A percentile compares a stretch with the other conserved stretches of the same genome.
Conservation (phyloP, 371 early-diverging fungal species). For the Rhizopus delemar region DNA sequence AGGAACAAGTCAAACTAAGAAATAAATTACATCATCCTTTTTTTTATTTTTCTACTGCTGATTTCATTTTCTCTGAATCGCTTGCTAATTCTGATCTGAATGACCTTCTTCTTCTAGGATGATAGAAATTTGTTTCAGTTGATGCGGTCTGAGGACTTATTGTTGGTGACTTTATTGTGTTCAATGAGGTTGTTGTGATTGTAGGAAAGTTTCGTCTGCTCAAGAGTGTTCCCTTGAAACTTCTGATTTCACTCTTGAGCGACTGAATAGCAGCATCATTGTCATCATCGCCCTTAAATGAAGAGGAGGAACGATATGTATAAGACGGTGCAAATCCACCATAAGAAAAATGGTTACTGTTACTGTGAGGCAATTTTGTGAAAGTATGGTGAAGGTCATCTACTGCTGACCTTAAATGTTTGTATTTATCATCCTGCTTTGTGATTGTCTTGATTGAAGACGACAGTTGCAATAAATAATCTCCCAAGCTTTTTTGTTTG, state of each 20-base stretch:
- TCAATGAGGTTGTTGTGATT: not conserved
- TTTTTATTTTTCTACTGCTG: too few species aligned
- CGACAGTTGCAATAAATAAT: not conserved
- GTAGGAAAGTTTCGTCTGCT: constrained; percentile 36
- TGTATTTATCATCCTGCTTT: not conserved
- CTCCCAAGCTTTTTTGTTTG: not conserved
- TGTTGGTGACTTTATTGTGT: not conserved
- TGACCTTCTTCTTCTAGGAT: constrained; percentile 18
- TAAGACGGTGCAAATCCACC: constrained; percentile 13
- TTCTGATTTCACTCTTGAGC: constrained; percentile 35
- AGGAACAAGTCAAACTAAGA: too few species aligned
- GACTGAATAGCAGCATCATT: constrained; percentile 15
- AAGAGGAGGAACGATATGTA: constrained; percentile 5
- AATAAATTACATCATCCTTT: too few species aligned
- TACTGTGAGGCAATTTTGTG: not conserved
- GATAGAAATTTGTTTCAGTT: constrained; percentile 2
- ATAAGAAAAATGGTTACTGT: not conserved
- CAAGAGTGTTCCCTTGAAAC: constrained; percentile 29
- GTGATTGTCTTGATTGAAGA: not conserved
- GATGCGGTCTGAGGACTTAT: constrained; percentile 2
- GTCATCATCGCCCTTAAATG: not conserved
- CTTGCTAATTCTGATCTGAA: constrained; percentile 12
- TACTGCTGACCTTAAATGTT: not conserved
- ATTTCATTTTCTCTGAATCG: not conserved
- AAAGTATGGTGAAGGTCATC: not conserved